Conservation (phyloP, 352 stramenopile species). For the Globisporangium solare region DNA sequence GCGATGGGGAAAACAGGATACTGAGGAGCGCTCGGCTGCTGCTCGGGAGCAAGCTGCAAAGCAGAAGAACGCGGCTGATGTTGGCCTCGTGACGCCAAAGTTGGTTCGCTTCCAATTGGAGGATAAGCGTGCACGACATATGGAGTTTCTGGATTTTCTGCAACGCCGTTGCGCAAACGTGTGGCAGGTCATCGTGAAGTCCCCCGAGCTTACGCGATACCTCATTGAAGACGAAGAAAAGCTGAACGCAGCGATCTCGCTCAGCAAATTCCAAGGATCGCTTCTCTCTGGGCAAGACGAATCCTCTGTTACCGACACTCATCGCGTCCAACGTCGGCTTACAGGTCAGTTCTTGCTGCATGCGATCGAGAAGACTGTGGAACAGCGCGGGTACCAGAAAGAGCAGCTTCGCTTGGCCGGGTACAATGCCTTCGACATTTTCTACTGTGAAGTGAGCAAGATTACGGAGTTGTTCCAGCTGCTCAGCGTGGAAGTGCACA, state of each 20-base stretch:
- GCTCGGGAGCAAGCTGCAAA: slow-evolving; percentile 13
- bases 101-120: slow-evolving; percentile 84
- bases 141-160: slow-evolving; percentile 63
- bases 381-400: slow-evolving; percentile 68
- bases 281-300: slow-evolving; percentile 27
- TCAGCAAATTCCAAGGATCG: slow-evolving; percentile 74
- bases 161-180: slow-evolving; percentile 51
- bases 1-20: slow-evolving; percentile 55
- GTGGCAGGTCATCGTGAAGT: slow-evolving; percentile 56
- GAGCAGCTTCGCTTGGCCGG: slow-evolving; percentile 75
- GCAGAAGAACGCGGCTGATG: background rate
- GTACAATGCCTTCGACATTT: slow-evolving; percentile 86
- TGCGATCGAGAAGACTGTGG: slow-evolving; percentile 70
- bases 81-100: slow-evolving; percentile 61
- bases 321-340: slow-evolving; percentile 31
- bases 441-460: slow-evolving; percentile 85
- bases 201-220: slow-evolving; percentile 42
- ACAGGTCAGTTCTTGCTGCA: slow-evolving; percentile 63
- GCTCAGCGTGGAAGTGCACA: slow-evolving; percentile 51
- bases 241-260: slow-evolving; percentile 59
- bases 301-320: background rate
- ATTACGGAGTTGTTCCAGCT: slow-evolving; percentile 59
- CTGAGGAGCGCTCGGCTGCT: slow-evolving; percentile 9
- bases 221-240: slow-evolving; percentile 74
- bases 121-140: slow-evolving; percentile 63